Conservation (phyloP, 176 grass and related monocot species). For the Rhynchospora tenuis region DNA sequence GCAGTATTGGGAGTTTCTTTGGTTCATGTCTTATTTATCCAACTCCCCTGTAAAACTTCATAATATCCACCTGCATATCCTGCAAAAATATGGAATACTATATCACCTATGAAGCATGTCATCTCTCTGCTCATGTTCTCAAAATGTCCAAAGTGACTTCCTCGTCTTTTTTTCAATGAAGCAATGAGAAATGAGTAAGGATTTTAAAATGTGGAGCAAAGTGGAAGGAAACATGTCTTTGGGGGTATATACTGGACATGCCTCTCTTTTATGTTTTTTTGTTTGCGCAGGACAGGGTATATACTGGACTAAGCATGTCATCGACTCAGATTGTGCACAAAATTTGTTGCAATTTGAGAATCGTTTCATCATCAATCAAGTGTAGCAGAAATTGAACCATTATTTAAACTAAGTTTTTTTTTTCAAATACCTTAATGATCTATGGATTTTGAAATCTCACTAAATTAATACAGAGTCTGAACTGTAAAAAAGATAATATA, state of each 20-base stretch:
- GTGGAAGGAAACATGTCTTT: background rate
- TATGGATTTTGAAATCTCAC: too few species aligned
- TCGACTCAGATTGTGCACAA: too few species aligned
- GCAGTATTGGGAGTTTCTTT: background rate
- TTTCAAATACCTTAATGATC: too few species aligned
- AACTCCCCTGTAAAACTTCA: background rate
- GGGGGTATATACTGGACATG: too few species aligned
- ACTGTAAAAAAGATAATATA: too few species aligned
- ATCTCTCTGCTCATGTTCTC: background rate
- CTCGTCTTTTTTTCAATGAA: background rate
- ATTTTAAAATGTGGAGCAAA: background rate
- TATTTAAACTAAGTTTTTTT: too few species aligned
- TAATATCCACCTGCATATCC: background rate
- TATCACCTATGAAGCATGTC: background rate
- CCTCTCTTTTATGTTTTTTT: background rate
- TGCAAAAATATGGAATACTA: background rate
- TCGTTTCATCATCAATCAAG: too few species aligned
- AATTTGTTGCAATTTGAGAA: too few species aligned
- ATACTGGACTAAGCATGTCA: too few species aligned
- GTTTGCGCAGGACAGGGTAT: too few species aligned
- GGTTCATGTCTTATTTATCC: background rate
- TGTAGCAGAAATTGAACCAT: too few species aligned
- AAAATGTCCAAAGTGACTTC: background rate
- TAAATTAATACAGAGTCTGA: too few species aligned
- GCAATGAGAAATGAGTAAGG: background rate